phyloP scores from a whole-genome alignment of 83 land plant species.

The Thuja plicata region DNA sequence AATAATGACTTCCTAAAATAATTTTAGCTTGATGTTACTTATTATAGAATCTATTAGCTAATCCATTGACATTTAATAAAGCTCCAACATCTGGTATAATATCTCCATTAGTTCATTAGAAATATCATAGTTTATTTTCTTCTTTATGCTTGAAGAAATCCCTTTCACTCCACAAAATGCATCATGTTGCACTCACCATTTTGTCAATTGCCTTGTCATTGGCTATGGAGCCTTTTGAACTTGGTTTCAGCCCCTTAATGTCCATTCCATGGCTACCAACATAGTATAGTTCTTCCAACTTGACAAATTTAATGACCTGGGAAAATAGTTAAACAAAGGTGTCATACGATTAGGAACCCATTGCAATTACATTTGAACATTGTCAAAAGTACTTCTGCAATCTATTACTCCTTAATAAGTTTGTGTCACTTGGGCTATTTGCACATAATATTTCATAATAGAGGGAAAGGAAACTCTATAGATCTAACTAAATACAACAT shows the following conservation, averaged over 20 bases:
- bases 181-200: constrained; percentile 33
- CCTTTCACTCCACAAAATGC: not conserved
- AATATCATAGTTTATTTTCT: too few relatives aligned
- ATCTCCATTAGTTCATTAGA: too few relatives aligned
- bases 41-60: not conserved
- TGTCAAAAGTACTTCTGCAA: too few relatives aligned
- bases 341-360: too few relatives aligned
- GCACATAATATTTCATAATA: not conserved
- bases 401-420: not conserved
- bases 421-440: too few relatives aligned
- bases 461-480: not conserved
- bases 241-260: constrained; percentile 59
- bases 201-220: constrained; percentile 35
- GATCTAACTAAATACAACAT: not conserved
- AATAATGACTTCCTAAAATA: too few relatives aligned
- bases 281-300: constrained; percentile 65
- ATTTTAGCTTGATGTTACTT: too few relatives aligned
- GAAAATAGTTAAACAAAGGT: not conserved
- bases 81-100: not conserved
- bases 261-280: constrained; percentile 94
- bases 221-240: constrained; percentile 22
- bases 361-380: not conserved
- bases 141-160: too few relatives aligned
- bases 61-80: not conserved
- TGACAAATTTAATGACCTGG: constrained; percentile 70